Percentiles rank a stretch among this genome's conserved stretches.
phyloP scores from a whole-genome alignment of 495 filamentous ascomycete species.

The Haplographium delicatum region DNA sequence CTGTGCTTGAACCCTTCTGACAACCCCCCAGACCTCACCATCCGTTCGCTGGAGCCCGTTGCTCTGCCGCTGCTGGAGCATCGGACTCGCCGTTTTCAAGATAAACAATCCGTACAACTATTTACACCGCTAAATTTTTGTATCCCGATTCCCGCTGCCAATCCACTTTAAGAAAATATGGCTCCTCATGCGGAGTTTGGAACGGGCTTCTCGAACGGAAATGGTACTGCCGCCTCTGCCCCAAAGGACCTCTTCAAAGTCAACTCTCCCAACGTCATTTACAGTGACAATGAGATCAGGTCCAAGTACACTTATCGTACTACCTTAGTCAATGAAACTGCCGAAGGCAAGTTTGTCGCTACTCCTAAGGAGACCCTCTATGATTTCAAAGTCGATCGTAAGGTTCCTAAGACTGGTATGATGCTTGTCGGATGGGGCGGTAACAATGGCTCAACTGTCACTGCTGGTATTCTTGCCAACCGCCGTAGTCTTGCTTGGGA shows the following conservation, averaged over 20 bases:
- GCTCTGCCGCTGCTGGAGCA: slow-evolving; percentile 83
- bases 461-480: slow-evolving; percentile 96
- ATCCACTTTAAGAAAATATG: slow-evolving; percentile 49
- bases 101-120: slow-evolving; percentile 41
- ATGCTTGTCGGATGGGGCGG: slow-evolving; percentile 99
- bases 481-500: slow-evolving; percentile 83
- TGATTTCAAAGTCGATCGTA: slow-evolving; percentile 95
- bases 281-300: slow-evolving; percentile 82
- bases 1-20: too few species aligned
- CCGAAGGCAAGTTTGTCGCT: slow-evolving; percentile 75
- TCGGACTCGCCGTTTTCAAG: slow-evolving; percentile 65
- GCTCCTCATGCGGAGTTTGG: slow-evolving; percentile 85
- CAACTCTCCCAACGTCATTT: slow-evolving; percentile 85
- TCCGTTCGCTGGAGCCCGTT: slow-evolving; percentile 95
- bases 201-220: slow-evolving; percentile 69
- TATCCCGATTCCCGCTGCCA: too few species aligned
- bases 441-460: slow-evolving; percentile 97
- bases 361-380: slow-evolving; percentile 85
- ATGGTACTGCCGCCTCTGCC: slow-evolving; percentile 36
- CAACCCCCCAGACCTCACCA: slow-evolving; percentile 68
- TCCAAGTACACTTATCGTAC: slow-evolving; percentile 94
- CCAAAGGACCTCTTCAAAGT: slow-evolving; percentile 70
- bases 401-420: slow-evolving; percentile 87
- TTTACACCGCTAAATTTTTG: slow-evolving; percentile 1
- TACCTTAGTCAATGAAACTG: slow-evolving; percentile 66